These are phyloP conservation scores for Diatrype stigma DNA, from an alignment of 2,329 filamentous ascomycete genomes.

Conservation along the genomic window DNA sequence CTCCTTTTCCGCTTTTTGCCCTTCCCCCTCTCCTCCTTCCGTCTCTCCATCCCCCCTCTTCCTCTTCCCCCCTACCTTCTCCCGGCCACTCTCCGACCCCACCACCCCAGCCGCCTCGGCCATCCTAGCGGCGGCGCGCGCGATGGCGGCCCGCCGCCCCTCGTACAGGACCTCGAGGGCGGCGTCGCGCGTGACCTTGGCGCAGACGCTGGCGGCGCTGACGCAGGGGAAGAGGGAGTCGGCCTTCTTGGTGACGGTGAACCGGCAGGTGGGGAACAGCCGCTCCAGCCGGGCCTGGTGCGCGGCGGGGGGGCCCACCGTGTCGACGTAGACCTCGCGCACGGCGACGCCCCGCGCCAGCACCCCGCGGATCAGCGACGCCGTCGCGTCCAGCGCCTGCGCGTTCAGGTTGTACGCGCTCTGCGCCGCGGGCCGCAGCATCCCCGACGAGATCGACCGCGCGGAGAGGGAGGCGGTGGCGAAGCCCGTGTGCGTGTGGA, in stretches of 20 bases:
- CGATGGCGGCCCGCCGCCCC: conserved; percentile 34
- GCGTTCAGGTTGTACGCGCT: conserved; percentile 85
- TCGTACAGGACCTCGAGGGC: conserved; percentile 77
- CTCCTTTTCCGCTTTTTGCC: conserved; percentile 17
- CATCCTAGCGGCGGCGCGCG: not conserved
- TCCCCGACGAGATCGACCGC: conserved; percentile 66
- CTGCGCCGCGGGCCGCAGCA: conserved; percentile 59
- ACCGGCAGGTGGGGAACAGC: conserved; percentile 72
- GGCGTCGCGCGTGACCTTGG: conserved; percentile 91
- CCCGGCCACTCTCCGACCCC: not conserved
- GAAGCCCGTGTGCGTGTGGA: conserved; percentile 55
- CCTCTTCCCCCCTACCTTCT: not conserved
- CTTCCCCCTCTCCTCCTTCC: conserved; percentile 22
- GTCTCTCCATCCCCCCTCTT: conserved; percentile 8
- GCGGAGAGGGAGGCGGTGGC: conserved; percentile 78
- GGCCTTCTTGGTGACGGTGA: conserved; percentile 85
- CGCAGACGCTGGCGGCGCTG: conserved; percentile 88
- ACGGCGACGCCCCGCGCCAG: conserved; percentile 76
- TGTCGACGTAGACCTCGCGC: conserved; percentile 90
- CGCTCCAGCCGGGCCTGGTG: conserved; percentile 84
- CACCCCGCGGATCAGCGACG: conserved; percentile 74
- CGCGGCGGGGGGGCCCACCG: conserved; percentile 74
- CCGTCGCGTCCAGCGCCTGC: conserved; percentile 89
- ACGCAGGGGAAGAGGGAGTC: conserved; percentile 91
- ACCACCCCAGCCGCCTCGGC: too few species aligned